Evolutionary conservation across 176 grass and related monocot species (phyloP), one percentile per base, ranked within the genome.

Genomic region (Cenchrus purpureus): DNA sequence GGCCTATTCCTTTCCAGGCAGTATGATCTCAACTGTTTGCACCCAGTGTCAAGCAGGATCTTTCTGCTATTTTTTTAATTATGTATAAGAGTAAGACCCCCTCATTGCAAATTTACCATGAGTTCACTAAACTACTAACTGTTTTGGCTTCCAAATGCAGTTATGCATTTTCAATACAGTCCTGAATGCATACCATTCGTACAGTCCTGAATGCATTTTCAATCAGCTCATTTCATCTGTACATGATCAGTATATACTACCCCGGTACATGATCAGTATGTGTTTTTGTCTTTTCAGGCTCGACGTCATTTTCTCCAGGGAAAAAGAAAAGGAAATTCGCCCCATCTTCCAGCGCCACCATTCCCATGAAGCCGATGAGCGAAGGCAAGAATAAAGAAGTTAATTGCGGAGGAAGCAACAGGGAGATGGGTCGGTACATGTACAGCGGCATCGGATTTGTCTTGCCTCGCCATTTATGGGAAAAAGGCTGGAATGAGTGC

Each of bases 321-420:
- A 8, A 3, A 20, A 75, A 83, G 15, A 20, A 75, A 83, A 16
- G 64, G 78, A 37, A 79, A 63, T 58, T 79, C 68, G 56, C 71
- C 58, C 42, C 65, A 73, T 73, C n/a, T 78, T 86, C 73, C 83
- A 82, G 78, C 40, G 46, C 12, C 61, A 17, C 64, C 46, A 54
- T 45, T 12, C 83, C 79, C n/a, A 59, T 34, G 68, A 81, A 67
- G 74, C 42, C 78, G 60, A 86, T 86, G 44, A 67, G 65, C 65
- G 85, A 97, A 92, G 92, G 90, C 77, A 92, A 94, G 95, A 97
- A 97, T 94, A 97, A 97, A 94, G 90, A 92, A 94, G 78, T 94
- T 90, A 91, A 95, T 93, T 97, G 92, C 60, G 74, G 84, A 55
- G 37, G 84, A 97, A 95, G 95, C 88, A 97, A 97, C 58, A 77